These are phyloP conservation scores for Aspergillus sp. DNA, from an alignment of 2,329 filamentous ascomycete genomes.

Conservation along the genomic window DNA sequence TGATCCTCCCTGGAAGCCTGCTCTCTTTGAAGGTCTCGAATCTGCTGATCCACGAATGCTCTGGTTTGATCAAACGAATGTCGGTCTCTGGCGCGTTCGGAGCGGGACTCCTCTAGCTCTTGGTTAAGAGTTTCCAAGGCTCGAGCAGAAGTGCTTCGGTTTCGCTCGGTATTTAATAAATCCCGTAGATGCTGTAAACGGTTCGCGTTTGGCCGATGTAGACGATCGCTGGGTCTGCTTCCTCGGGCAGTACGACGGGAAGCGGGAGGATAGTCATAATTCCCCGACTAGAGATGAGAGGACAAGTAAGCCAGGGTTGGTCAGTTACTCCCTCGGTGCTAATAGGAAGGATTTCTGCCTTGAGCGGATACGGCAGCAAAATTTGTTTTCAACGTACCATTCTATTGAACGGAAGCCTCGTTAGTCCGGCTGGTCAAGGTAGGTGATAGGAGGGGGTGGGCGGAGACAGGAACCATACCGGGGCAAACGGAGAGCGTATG, in stretches of 20 bases:
- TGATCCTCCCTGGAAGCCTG: slow-evolving; percentile 12
- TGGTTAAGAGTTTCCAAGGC: slow-evolving; percentile 41
- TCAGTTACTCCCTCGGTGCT: not conserved
- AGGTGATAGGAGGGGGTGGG: slow-evolving; percentile 8
- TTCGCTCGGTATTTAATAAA: slow-evolving; percentile 38
- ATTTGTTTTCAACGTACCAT: slow-evolving; percentile 19
- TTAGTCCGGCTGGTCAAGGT: slow-evolving; percentile 9
- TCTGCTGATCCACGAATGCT: slow-evolving; percentile 26
- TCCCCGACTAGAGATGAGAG: slow-evolving; percentile 37
- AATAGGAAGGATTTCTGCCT: not conserved
- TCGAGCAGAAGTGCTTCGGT: slow-evolving; percentile 28
- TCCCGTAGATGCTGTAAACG: slow-evolving; percentile 40
- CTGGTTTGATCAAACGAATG: slow-evolving; percentile 27
- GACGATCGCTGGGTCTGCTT: slow-evolving; percentile 24
- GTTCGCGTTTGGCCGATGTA: slow-evolving; percentile 22
- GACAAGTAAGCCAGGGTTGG: slow-evolving; percentile 15
- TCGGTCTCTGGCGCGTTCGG: slow-evolving; percentile 25
- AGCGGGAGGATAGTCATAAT: slow-evolving; percentile 44
- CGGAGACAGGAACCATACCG: slow-evolving; percentile 12
- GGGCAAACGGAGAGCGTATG: not conserved
- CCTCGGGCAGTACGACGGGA: slow-evolving; percentile 31
- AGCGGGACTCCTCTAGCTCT: slow-evolving; percentile 36
- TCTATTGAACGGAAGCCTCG: slow-evolving; percentile 6
- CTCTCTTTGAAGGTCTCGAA: slow-evolving; percentile 22
- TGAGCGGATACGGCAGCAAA: not conserved